A percentile compares a stretch with the other conserved stretches of the same genome.
These are phyloP conservation scores for Trichoderma atroviride DNA, from an alignment of 2,329 filamentous ascomycete genomes.

Conservation along the genomic window DNA sequence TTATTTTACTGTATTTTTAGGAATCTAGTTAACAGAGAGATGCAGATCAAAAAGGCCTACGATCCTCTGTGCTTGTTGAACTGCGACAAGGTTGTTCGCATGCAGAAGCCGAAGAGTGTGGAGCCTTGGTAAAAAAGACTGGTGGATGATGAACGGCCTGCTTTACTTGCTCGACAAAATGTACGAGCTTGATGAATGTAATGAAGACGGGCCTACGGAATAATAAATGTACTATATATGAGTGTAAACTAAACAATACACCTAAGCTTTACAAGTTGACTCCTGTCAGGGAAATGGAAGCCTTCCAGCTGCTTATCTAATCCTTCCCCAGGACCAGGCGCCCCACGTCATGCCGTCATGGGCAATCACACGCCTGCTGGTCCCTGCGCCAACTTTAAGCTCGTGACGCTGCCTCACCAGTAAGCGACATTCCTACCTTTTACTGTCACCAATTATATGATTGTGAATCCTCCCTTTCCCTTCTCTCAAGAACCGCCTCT, in stretches of 20 bases:
- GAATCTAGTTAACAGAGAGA: not conserved
- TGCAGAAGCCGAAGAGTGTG: conserved; percentile 52
- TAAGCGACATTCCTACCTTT: conserved; percentile 1
- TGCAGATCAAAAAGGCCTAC: conserved; percentile 75
- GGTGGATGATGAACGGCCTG: not conserved
- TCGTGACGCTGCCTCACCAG: conserved; percentile 24
- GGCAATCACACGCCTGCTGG: conserved; percentile 22
- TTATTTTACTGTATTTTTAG: not conserved
- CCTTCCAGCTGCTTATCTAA: conserved; percentile 15
- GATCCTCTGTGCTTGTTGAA: conserved; percentile 74
- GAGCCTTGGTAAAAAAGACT: conserved; percentile 47
- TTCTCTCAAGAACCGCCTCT: not conserved
- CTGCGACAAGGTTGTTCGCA: conserved; percentile 68
- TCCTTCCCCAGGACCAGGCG: not conserved
- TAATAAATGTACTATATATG: conserved; percentile 1
- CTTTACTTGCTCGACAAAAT: not conserved
- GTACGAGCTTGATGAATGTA: not conserved
- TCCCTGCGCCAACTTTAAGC: conserved; percentile 27
- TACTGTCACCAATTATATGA: not conserved
- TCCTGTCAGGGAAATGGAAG: not conserved
- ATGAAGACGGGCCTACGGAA: not conserved
- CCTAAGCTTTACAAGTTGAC: not conserved
- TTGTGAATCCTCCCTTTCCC: not conserved
- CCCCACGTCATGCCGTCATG: conserved; percentile 28
- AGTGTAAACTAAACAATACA: not conserved